phyloP scores from a whole-genome alignment of 73 alveolate genomes.

The Blepharisma stoltei region DNA sequence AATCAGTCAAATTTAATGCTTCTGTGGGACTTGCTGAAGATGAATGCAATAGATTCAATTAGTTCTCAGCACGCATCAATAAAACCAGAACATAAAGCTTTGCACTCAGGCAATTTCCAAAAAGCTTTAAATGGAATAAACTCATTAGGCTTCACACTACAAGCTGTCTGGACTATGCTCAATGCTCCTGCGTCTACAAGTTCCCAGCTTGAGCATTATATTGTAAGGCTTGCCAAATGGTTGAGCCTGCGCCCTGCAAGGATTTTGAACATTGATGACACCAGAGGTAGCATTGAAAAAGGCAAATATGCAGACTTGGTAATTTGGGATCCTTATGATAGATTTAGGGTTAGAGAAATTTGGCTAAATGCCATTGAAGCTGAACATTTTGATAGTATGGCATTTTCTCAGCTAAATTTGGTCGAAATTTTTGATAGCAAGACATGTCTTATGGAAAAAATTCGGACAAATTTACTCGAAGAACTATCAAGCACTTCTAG shows the following conservation, averaged over 20 bases:
- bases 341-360: no score
- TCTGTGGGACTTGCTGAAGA: slow-evolving; percentile 14
- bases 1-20: background rate
- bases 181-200: background rate
- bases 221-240: slow-evolving; percentile 29
- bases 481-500: no score
- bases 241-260: background rate
- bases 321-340: background rate
- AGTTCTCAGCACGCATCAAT: slow-evolving; percentile 12
- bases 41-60: slow-evolving; percentile 21
- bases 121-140: slow-evolving; percentile 7
- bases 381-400: no score
- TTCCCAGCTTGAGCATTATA: slow-evolving; percentile 23
- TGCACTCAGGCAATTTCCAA: slow-evolving; percentile 9
- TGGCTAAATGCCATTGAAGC: no score
- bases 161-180: slow-evolving; percentile 20
- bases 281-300: slow-evolving; percentile 12
- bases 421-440: no score
- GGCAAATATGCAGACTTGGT: slow-evolving; percentile 12
- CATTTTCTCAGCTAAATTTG: no score
- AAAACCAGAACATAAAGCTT: slow-evolving; percentile 22
- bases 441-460: no score
- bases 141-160: slow-evolving; percentile 1
- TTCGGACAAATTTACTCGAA: no score
- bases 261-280: background rate